Evolutionary conservation across 257 asterid genomes (phyloP), one percentile per base, ranked within the genome.

Genomic region (Paulownia fortunei): DNA sequence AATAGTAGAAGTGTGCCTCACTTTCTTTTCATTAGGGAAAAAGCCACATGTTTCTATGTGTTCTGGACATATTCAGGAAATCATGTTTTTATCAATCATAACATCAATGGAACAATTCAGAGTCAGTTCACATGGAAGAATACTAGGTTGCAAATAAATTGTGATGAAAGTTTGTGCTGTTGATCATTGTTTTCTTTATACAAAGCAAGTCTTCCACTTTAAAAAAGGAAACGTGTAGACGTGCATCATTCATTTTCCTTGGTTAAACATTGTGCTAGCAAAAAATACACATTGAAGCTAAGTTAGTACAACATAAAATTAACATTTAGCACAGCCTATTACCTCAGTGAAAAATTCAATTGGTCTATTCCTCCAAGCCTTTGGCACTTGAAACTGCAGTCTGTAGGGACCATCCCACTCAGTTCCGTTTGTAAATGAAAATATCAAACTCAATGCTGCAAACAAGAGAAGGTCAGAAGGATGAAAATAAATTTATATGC

Each of bases 371-470:
- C 89, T 81, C 98, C 92, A 90, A 61, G 90, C 82, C 78, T 83
- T 92, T 11, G 97, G 97, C 68, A 86, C 93, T 86, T 90, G 97
- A 80, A 92, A 92, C 73, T 89, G 88, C 41, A 94, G 86, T 76
- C 92, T 80, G 69, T 94, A 94, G 5, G 98, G 96, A 72, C 98
- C 98, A 70, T 92, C 96, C 97, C 97, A 94, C 34, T 92, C 94
- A 2, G 77, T 81, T 26, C 97, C 97, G 61, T 94, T 94, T 6
- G 98, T 92, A 79, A 94, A 94, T 15, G 98, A 94, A 73, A 92
- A 94, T 76, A 94, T 94, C 91, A 92, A 86, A 78, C 90, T 92
- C 66, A 78, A 37, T 71, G 98, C 97, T 94, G 96, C 87, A 84
- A 82, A 73, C 34, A n/a, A 18, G 15, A 46, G 34, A 51, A 6